These are phyloP conservation scores for Paraleonurus japonicus DNA, from an alignment of 257 asterid species.

Conservation along the genomic window DNA sequence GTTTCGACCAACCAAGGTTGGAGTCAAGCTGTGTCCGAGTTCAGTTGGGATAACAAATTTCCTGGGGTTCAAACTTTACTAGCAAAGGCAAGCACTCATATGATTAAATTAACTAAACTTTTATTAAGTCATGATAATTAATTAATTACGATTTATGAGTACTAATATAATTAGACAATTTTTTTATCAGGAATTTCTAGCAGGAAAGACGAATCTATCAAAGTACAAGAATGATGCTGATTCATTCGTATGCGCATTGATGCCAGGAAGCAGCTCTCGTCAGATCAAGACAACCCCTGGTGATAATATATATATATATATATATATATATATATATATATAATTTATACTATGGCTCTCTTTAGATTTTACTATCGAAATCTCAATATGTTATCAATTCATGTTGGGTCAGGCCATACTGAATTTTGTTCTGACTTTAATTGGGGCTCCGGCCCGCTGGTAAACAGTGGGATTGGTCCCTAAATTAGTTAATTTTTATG, in stretches of 20 bases:
- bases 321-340: too few relatives aligned
- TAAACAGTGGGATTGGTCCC: too few relatives aligned
- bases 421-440: too few relatives aligned
- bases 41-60: conserved; percentile 89
- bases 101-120: too few relatives aligned
- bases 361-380: too few relatives aligned
- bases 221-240: conserved; percentile 62
- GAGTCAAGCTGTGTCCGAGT: conserved; percentile 61
- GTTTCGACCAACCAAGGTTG: conserved; percentile 47
- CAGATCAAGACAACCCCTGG: conserved; percentile 81
- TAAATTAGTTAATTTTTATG: too few relatives aligned
- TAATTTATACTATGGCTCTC: too few relatives aligned
- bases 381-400: too few relatives aligned
- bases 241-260: conserved; percentile 67
- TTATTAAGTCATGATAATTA: too few relatives aligned
- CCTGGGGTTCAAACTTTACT: conserved; percentile 73
- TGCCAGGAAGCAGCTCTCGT: conserved; percentile 69
- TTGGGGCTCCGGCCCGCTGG: too few relatives aligned
- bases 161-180: not conserved
- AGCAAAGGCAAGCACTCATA: conserved; percentile 46
- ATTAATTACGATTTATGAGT: not conserved
- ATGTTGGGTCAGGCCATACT: too few relatives aligned
- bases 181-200: conserved; percentile 50
- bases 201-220: conserved; percentile 44
- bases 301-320: not conserved